Evolutionary conservation across 768 basidiomycete genomes (phyloP), one percentile per base, ranked within the genome.

Genomic region (Pleurotus djamor): DNA sequence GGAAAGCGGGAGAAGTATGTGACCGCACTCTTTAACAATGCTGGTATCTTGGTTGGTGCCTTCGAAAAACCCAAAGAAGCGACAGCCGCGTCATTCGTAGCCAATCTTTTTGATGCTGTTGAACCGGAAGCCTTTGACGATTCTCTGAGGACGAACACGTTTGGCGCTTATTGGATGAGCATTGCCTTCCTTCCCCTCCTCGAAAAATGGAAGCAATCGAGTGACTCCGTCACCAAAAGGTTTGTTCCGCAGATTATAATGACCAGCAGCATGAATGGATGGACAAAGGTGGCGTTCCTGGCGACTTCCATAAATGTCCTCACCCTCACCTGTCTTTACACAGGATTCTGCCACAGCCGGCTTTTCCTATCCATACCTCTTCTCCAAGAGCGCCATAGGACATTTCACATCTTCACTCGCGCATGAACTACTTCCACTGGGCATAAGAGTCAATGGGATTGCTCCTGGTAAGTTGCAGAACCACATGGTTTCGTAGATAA

Each of bases 131-230:
- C 70, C 14, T 81, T 81, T 58, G 65, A 71, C 58, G 67, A 76
- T 48, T 63, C 62, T n/a, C 51, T 75, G 35, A 67, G 68, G 57
- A 75, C 76, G 16, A 80, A 80, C 60, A 73, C 77, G 0, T 71
- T 77, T 12, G 79, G 76, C 0, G 79, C 82, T 5, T 83, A 82
- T 66, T 85, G 83, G 79, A 70, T 83, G 16, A 78, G 82, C 0
- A 80, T 83, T 63, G 82, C 83, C 16, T 82, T 83, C 71, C 70
- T 85, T 1, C 82, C 81, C 5, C 69, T 85, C 0, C 70, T 83
- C 2, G 79, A 80, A 62, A 77, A 76, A 54, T 78, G 79, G 76
- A 78, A 78, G 64, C 66, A 67, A 41, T 65, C 65, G 1, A 62
- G 67, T 3, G 68, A 63, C 49, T 66, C 65, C 28, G 66, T 59